These are phyloP conservation scores for Chara braunii DNA, from an alignment of 139 green algal species.

Conservation along the genomic window DNA sequence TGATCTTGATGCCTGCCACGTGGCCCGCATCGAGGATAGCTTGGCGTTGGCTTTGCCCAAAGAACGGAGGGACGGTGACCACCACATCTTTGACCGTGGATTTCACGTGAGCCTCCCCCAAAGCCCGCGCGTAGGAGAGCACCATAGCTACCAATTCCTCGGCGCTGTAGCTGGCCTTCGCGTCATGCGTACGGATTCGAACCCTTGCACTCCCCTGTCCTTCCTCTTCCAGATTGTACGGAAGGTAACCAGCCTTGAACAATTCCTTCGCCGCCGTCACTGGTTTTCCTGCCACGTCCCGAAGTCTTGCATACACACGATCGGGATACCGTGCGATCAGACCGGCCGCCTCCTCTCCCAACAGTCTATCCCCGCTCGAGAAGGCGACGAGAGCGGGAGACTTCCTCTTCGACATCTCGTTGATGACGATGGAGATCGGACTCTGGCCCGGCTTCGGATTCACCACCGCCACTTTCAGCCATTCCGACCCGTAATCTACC, in stretches of 20 bases:
- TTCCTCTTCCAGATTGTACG: conserved; percentile 62
- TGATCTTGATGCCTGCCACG: conserved; percentile 54
- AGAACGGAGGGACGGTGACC: conserved; percentile 78
- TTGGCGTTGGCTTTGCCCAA: conserved; percentile 69
- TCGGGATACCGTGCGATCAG: conserved; percentile 61
- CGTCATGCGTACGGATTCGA: conserved; percentile 35
- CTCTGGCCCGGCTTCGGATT: conserved; percentile 19
- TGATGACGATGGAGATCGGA: conserved; percentile 68
- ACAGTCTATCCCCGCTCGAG: conserved; percentile 68
- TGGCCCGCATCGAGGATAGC: conserved; percentile 63
- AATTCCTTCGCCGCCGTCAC: conserved; percentile 26
- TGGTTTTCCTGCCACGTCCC: conserved; percentile 75
- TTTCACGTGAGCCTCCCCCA: conserved; percentile 63
- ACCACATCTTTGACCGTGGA: conserved; percentile 71
- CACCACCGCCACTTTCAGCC: conserved; percentile 84
- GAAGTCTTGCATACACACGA: conserved; percentile 54
- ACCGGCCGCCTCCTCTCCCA: conserved; percentile 78
- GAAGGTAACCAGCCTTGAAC: conserved; percentile 44
- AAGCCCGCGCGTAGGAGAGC: conserved; percentile 73
- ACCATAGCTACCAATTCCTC: conserved; percentile 86
- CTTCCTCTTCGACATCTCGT: conserved; percentile 93
- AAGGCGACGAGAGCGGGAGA: conserved; percentile 77
- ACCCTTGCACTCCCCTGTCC: conserved; percentile 40
- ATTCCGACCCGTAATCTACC: conserved; percentile 85
- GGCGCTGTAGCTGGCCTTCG: conserved; percentile 45